These are phyloP conservation scores for Aspergillus sojae DNA, from an alignment of 2,329 filamentous ascomycete species.

Conservation along the genomic window DNA sequence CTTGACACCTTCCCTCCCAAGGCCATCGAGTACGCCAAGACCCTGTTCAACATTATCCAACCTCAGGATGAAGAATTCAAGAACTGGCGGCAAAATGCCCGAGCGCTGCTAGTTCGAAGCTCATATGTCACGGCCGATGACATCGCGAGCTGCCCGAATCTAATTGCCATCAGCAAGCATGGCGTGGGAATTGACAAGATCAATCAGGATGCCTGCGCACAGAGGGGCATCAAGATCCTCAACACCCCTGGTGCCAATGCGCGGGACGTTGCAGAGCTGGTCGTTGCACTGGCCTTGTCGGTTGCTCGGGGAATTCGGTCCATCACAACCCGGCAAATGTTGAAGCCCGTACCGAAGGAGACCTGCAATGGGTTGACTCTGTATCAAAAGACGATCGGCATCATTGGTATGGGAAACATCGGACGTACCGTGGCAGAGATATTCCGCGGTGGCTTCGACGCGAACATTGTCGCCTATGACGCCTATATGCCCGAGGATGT, in stretches of 20 bases:
- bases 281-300: slow-evolving; percentile 38
- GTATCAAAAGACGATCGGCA: slow-evolving; percentile 37
- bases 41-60: slow-evolving; percentile 45
- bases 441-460: not conserved
- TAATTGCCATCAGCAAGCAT: not conserved
- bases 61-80: slow-evolving; percentile 36
- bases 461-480: not conserved
- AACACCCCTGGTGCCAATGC: slow-evolving; percentile 54
- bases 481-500: not conserved
- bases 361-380: slow-evolving; percentile 45
- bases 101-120: slow-evolving; percentile 43
- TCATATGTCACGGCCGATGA: slow-evolving; percentile 23
- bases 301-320: slow-evolving; percentile 37
- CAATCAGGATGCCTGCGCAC: slow-evolving; percentile 36
- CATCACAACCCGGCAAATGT: slow-evolving; percentile 35
- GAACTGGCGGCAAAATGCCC: slow-evolving; percentile 47
- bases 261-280: slow-evolving; percentile 44
- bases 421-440: not conserved
- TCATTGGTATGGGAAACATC: not conserved
- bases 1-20: not conserved
- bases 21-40: slow-evolving; percentile 27
- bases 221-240: slow-evolving; percentile 46
- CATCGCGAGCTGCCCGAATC: not conserved
- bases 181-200: not conserved
- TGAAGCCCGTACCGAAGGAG: slow-evolving; percentile 39